Evolutionary conservation across 108 stramenopile species (phyloP).

Genomic region (Bacterosira constricta): DNA sequence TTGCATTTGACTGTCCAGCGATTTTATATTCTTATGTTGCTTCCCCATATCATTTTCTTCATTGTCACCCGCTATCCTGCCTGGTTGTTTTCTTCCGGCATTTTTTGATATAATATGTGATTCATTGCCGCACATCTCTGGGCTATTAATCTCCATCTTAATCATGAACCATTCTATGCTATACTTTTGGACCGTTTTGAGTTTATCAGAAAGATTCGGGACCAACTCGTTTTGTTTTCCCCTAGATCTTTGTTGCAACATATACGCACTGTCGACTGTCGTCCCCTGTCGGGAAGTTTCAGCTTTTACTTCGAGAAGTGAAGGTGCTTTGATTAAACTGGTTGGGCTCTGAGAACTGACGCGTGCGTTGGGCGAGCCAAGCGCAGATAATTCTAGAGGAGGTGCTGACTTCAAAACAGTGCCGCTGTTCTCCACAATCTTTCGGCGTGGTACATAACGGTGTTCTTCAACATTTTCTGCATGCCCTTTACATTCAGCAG

Average conservation of each 20-base stretch:
- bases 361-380: not conserved
- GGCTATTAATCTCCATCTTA: not conserved
- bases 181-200: not conserved
- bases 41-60: too few relatives aligned
- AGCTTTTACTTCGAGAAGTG: not conserved
- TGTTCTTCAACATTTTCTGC: too few relatives aligned
- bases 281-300: not conserved
- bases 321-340: not conserved
- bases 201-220: not conserved
- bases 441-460: too few relatives aligned
- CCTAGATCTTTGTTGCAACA: not conserved
- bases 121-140: too few relatives aligned
- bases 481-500: not conserved
- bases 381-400: too few relatives aligned
- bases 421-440: too few relatives aligned
- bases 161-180: constrained; percentile 17
- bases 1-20: too few relatives aligned
- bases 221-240: not conserved
- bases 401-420: too few relatives aligned
- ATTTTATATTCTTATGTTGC: too few relatives aligned
- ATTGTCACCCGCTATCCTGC: too few relatives aligned
- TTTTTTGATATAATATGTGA: too few relatives aligned
- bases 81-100: too few relatives aligned
- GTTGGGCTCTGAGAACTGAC: not conserved
- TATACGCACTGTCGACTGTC: not conserved